Base-by-base conservation (phyloP, 371 early-diverging fungal species). In the Saksenaea vasiformis region DNA sequence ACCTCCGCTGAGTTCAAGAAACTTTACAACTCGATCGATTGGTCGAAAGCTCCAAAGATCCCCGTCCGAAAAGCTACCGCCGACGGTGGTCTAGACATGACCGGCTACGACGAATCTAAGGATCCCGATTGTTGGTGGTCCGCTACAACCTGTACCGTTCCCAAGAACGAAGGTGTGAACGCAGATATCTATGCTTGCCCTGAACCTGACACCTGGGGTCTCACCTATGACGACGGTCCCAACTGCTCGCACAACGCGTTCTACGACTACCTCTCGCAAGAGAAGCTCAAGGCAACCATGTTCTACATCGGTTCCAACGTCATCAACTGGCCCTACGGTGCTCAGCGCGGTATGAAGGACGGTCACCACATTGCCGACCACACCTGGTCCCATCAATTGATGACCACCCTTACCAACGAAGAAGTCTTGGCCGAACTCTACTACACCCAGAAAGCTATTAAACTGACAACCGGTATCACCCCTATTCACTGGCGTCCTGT, bases 341-440 rank as follows among this genome's bases (percentile, higher is more conserved):
- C 76, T 66, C 76, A 72, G 72, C 78, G 80, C 68, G 80, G 80
- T 71, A 68, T 80, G 39, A 54, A 58, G 37, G 80, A 80, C 58
- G 90, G 84, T 19, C 84, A 84, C 61, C 77, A 76, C 17, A 73
- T 86, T 47, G 75, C 75, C 63, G 65, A 66, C 28, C 86, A 86
- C 69, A 84, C 86, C 31, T 85, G 86, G 86, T 79, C 83, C 47
- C 90, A 89, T 62, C 77, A 71, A 14, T 58, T 67, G 19, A 76
- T 85, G 68, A 84, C 87, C 26, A 76, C 84, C 10, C 66, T 83
- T 59, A 73, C 79, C 28, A 85, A 80, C 65, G 68, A 82, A 26
- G 77, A 84, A 65, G 73, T 89, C 8, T 71, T 86, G 35, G 82
- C 87, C 51, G 87, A 89, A 69, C 61, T 87, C 19, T 77, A 85